Conservation (phyloP, 2,329 filamentous ascomycete genomes). For the Colletotrichum brevisporum region DNA sequence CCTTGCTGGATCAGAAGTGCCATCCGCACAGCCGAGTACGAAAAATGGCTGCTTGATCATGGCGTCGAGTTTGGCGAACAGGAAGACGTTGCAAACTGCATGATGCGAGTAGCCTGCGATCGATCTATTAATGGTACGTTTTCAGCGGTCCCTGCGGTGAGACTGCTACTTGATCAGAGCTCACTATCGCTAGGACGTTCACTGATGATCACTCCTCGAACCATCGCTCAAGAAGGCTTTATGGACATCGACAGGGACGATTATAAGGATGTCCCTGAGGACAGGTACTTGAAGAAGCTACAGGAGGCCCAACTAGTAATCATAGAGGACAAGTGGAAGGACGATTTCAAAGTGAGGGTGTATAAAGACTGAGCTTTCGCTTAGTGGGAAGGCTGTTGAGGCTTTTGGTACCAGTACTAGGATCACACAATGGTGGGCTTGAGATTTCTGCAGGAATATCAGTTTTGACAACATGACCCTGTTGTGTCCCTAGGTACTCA, state of each 20-base stretch:
- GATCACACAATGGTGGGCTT: no score
- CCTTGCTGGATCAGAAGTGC: conserved; percentile 58
- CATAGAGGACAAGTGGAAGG: conserved; percentile 57
- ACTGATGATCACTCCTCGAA: conserved; percentile 56
- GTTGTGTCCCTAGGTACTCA: background rate
- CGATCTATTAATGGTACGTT: conserved; percentile 49
- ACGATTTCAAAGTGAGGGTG: conserved; percentile 7
- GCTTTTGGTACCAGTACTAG: no score
- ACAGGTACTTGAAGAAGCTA: conserved; percentile 54
- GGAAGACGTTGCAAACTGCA: conserved; percentile 50
- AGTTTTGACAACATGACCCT: no score
- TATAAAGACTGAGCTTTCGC: conserved; percentile 12
- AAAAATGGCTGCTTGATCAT: conserved; percentile 54
- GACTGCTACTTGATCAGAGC: background rate
- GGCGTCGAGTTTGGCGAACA: conserved; percentile 58
- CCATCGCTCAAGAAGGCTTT: conserved; percentile 55
- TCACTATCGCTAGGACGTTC: conserved; percentile 51
- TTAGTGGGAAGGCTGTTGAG: no score
- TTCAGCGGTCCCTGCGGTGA: conserved; percentile 36
- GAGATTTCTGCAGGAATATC: no score
- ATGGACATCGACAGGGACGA: conserved; percentile 57
- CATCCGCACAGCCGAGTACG: conserved; percentile 55
- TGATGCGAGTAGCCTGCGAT: conserved; percentile 52
- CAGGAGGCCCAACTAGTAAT: conserved; percentile 57
- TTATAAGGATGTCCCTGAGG: conserved; percentile 48